Evolutionary conservation across 345 rosid species (phyloP).

Genomic region (Hibiscus tridactylites): DNA sequence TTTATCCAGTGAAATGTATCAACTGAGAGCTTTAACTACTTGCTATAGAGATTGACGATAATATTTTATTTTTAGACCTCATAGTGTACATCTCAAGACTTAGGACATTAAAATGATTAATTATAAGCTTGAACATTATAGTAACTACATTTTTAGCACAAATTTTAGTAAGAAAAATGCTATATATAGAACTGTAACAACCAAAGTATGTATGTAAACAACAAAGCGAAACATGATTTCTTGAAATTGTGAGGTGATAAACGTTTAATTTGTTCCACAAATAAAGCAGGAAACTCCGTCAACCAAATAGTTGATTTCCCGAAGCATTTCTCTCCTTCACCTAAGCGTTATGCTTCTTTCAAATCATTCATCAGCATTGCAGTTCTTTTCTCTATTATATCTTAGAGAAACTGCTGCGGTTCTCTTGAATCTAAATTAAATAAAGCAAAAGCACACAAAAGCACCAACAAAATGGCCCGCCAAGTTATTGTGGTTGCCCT

Average conservation of each 20-base stretch:
- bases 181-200: too few relatives aligned
- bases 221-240: too few relatives aligned
- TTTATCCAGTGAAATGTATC: too few relatives aligned
- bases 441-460: background rate
- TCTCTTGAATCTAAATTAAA: background rate
- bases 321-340: background rate
- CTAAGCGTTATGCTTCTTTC: background rate
- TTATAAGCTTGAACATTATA: too few relatives aligned
- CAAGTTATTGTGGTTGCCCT: slow-evolving; percentile 18
- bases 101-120: too few relatives aligned
- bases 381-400: slow-evolving; percentile 12
- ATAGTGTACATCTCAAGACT: too few relatives aligned
- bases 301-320: background rate
- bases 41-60: too few relatives aligned
- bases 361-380: slow-evolving; percentile 5
- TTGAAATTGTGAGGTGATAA: background rate
- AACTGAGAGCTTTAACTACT: too few relatives aligned
- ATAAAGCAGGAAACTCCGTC: slow-evolving; percentile 1
- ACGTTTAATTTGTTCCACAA: background rate
- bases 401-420: slow-evolving; percentile 12
- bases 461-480: slow-evolving; percentile 18
- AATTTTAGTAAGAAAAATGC: too few relatives aligned
- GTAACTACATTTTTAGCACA: too few relatives aligned
- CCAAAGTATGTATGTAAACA: too few relatives aligned
- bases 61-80: too few relatives aligned